phyloP scores from a whole-genome alignment of 2,329 filamentous ascomycete genomes.

The Lecanicillium sp. region DNA sequence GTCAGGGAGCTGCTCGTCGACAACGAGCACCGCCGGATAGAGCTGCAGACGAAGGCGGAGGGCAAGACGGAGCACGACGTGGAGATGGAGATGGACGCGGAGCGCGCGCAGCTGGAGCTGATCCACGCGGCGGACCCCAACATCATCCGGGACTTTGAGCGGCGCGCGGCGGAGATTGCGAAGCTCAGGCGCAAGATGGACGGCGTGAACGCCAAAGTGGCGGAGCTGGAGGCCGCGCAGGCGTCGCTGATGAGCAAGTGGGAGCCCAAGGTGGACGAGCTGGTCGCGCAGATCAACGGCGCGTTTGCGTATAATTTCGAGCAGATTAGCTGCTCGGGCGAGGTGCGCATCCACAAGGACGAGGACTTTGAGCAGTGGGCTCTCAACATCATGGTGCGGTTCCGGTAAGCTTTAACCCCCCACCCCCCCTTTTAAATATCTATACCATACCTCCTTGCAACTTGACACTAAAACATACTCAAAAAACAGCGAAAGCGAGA shows the following conservation, averaged over 20 bases:
- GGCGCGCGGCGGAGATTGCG: conserved; percentile 64
- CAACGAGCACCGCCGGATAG: conserved; percentile 33
- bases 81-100: conserved; percentile 65
- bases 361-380: conserved; percentile 93
- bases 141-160: conserved; percentile 71
- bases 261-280: conserved; percentile 75
- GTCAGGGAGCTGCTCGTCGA: conserved; percentile 35
- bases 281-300: conserved; percentile 76
- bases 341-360: conserved; percentile 82
- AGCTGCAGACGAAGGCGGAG: conserved; percentile 38
- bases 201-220: conserved; percentile 48
- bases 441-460: too few relatives aligned
- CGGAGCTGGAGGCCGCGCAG: conserved; percentile 53
- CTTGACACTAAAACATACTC: conserved; percentile 13
- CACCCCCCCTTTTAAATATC: neutral
- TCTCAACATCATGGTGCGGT: conserved; percentile 90
- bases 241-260: conserved; percentile 61
- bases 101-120: conserved; percentile 69
- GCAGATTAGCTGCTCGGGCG: conserved; percentile 88
- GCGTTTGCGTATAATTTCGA: conserved; percentile 92
- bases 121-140: conserved; percentile 72
- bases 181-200: conserved; percentile 53
- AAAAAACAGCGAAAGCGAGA: conserved; percentile 62
- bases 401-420: conserved; percentile 55
- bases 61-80: conserved; percentile 57